Base-by-base conservation (phyloP, 768 basidiomycete genomes). In the Tremella yokohamensis region DNA sequence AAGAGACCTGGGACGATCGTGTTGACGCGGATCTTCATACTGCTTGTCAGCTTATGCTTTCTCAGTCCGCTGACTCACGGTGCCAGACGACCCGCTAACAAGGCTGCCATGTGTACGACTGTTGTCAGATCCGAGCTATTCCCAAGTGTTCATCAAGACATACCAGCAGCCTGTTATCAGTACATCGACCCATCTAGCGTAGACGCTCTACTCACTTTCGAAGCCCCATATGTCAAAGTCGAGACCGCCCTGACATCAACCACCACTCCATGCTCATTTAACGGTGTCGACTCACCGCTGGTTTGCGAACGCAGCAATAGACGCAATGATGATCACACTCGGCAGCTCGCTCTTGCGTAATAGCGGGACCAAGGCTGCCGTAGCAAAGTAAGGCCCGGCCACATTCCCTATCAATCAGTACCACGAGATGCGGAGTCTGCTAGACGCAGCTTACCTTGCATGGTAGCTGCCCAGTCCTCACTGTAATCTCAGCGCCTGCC, bases 11-110 rank as follows among this genome's bases (percentile, higher is more conserved):
- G 74, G 38, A 64, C 65, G 56, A 76, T 69, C 22, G 68, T 70
- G 58, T 75, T 75, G 51, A 75, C 74, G n/a, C 74, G 68, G 56
- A 75, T 75, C 52, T 72, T 72, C 51, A 73, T 58, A 3, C 74
- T 75, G 40, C 3, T 9, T 3, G 16, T 20, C 37, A 49, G 47
- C 29, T 1, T 29, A 9, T 7, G 20, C 15, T 16, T 9, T 8
- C 39, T 3, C 16, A n/a, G 39, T 8, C 18, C 24, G 18, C 37
- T 12, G 8, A 57, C 70, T 57, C 29, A 72, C 70, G 70, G 70
- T 24, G 56, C 49, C 24, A 72, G 59, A 26, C 70, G 60, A 38
- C 67, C 70, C n/a, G 70, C 70, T 13, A 72, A 59, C 6, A 67
- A 51, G 8, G 50, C 61, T 45, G 60, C 65, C 6, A 68, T 57